Conservation (phyloP, 2,329 filamentous ascomycete species). For the Escovopsis sp. region DNA sequence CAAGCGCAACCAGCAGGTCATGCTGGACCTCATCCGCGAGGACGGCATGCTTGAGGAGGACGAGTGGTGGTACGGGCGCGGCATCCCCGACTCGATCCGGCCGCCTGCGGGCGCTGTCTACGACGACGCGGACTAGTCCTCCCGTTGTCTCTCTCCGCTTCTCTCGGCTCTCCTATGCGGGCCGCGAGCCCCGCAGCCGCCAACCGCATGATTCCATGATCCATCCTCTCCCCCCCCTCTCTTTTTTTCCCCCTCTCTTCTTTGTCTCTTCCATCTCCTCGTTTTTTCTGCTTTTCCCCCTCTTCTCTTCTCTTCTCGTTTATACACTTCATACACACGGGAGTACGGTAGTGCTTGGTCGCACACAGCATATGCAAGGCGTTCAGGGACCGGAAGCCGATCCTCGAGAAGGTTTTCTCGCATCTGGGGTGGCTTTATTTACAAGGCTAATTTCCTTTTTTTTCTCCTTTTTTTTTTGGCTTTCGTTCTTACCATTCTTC, state of each 20-base stretch:
- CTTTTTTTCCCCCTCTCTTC: background rate
- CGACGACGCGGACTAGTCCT: constrained; percentile 29
- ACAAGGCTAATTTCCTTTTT: too few species aligned
- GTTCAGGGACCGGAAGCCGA: too few species aligned
- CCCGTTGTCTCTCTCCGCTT: background rate
- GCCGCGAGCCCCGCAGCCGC: background rate
- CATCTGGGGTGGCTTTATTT: too few species aligned
- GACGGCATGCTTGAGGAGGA: constrained; percentile 45
- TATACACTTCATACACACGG: background rate
- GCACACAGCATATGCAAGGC: too few species aligned
- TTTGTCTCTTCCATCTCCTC: background rate
- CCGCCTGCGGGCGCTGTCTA: constrained; percentile 36
- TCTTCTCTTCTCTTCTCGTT: too few species aligned
- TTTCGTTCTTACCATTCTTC: too few species aligned
- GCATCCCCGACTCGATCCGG: constrained; percentile 38
- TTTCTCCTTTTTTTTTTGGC: too few species aligned
- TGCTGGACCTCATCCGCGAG: constrained; percentile 50
- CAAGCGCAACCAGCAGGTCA: constrained; percentile 46
- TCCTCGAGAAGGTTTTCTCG: too few species aligned
- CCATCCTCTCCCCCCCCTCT: background rate
- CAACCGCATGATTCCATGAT: background rate
- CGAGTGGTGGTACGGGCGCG: constrained; percentile 46
- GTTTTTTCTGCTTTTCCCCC: too few species aligned
- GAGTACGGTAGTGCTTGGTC: too few species aligned
- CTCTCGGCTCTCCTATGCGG: background rate